Evolutionary conservation across 768 basidiomycete genomes (phyloP).

Genomic region (Phylloporus arenicola): DNA sequence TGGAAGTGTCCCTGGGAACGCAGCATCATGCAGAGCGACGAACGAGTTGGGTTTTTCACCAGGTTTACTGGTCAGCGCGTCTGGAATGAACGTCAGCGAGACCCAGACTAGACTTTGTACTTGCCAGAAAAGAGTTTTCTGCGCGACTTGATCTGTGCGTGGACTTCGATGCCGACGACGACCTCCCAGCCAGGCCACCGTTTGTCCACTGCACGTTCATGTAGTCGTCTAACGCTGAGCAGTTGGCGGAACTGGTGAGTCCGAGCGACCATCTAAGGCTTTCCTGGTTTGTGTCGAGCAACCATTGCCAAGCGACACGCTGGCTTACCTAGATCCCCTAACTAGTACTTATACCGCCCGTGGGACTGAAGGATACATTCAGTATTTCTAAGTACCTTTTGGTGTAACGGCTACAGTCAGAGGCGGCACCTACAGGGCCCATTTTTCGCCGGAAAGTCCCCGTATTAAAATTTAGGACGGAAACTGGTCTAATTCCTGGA

Average conservation of each 20-base stretch:
- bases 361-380: too few species aligned
- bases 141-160: constrained; percentile 87
- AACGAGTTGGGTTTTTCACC: constrained; percentile 63
- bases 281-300: background rate
- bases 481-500: too few species aligned
- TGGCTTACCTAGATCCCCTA: too few species aligned
- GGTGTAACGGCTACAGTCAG: too few species aligned
- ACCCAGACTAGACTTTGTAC: constrained; percentile 13
- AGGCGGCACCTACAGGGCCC: too few species aligned
- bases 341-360: too few species aligned
- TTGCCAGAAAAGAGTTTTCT: constrained; percentile 82
- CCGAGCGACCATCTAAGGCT: constrained; percentile 17
- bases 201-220: constrained; percentile 16
- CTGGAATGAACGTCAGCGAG: constrained; percentile 22
- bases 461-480: too few species aligned
- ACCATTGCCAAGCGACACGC: too few species aligned
- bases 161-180: constrained; percentile 91
- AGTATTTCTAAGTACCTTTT: too few species aligned
- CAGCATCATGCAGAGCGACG: constrained; percentile 78
- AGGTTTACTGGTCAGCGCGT: constrained; percentile 36
- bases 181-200: constrained; percentile 88
- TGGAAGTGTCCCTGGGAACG: constrained; percentile 90
- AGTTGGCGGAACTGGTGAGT: constrained; percentile 14
- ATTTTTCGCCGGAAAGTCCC: too few species aligned
- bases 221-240: background rate